phyloP scores from a whole-genome alignment of 805 yeast species.

The Myxozyma lipomycoides region DNA sequence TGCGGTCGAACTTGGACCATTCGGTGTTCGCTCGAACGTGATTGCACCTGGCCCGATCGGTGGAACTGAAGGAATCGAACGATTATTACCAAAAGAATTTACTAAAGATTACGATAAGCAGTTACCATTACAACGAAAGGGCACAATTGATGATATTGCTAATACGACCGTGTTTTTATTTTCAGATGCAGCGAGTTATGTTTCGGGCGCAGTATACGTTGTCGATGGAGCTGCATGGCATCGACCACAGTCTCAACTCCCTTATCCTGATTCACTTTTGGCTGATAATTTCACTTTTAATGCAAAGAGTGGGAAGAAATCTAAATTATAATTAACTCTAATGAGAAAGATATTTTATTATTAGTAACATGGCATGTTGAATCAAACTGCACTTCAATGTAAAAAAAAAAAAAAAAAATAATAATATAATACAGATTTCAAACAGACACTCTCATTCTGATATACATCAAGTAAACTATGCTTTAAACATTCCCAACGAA shows the following conservation, averaged over 20 bases:
- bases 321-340: not conserved
- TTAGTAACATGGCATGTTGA: no score
- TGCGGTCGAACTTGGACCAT: constrained; percentile 88
- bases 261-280: constrained; percentile 17
- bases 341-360: no score
- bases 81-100: constrained; percentile 49
- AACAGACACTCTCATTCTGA: not conserved
- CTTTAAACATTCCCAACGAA: not conserved
- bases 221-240: constrained; percentile 86
- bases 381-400: not conserved
- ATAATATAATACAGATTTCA: not conserved
- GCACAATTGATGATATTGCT: constrained; percentile 75
- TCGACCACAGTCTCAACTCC: constrained; percentile 11
- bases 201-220: constrained; percentile 71
- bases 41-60: constrained; percentile 85
- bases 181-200: constrained; percentile 73
- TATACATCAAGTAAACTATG: not conserved
- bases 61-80: constrained; percentile 78
- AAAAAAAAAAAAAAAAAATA: not conserved
- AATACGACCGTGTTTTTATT: constrained; percentile 79
- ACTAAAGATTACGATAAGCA: constrained; percentile 43
- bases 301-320: not conserved
- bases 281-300: not conserved
- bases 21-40: constrained; percentile 77
- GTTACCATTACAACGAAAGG: constrained; percentile 53